Percentiles rank a stretch among this genome's conserved stretches.
phyloP scores from a whole-genome alignment of 345 rosid species.

The Streptanthus diversifolius region DNA sequence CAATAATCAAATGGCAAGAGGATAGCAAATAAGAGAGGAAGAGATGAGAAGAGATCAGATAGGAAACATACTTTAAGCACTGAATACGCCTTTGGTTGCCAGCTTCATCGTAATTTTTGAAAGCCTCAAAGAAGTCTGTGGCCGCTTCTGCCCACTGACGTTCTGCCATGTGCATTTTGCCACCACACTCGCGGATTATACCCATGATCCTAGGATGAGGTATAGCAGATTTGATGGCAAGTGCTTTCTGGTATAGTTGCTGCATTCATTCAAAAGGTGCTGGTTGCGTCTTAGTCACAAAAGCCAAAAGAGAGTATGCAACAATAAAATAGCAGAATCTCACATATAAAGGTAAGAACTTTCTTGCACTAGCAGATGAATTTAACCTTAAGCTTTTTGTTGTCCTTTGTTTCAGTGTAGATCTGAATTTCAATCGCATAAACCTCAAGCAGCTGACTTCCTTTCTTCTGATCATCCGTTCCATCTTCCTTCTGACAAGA shows the following conservation, averaged over 20 bases:
- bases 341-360: background rate
- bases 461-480: slow-evolving; percentile 98
- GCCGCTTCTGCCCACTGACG: slow-evolving; percentile 99
- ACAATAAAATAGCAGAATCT: background rate
- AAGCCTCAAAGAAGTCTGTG: slow-evolving; percentile 99
- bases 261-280: slow-evolving; percentile 38
- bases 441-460: slow-evolving; percentile 98
- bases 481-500: slow-evolving; percentile 98
- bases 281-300: slow-evolving; percentile 9
- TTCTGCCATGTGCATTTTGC: slow-evolving; percentile 99
- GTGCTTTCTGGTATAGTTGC: slow-evolving; percentile 98
- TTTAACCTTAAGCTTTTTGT: slow-evolving; percentile 90
- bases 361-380: background rate
- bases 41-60: slow-evolving; percentile 14
- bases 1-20: background rate
- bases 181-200: slow-evolving; percentile 98
- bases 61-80: slow-evolving; percentile 77
- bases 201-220: slow-evolving; percentile 99
- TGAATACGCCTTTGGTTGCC: slow-evolving; percentile 99
- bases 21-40: background rate
- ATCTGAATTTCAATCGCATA: slow-evolving; percentile 97
- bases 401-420: slow-evolving; percentile 96
- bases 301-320: slow-evolving; percentile 6
- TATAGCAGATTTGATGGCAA: slow-evolving; percentile 98
- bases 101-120: slow-evolving; percentile 99